A percentile compares a stretch with the other conserved stretches of the same genome.
Evolutionary conservation across 2,329 filamentous ascomycete genomes (phyloP).

Genomic region (Trichoderma gracile): DNA sequence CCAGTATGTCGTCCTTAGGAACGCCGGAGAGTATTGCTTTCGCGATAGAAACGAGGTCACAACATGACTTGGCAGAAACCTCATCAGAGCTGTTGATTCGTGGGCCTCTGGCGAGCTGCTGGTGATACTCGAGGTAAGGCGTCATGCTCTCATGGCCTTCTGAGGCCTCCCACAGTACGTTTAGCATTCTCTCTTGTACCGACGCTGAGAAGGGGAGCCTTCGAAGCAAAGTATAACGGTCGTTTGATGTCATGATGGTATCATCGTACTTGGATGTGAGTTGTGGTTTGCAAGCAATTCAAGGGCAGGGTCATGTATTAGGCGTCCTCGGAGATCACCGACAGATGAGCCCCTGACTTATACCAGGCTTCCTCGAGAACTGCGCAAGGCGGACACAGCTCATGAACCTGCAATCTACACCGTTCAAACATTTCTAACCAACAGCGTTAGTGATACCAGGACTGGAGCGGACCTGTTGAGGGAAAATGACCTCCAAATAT

Average conservation of each 20-base stretch:
- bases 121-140: conserved; percentile 12
- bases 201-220: neutral
- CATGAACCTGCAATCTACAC: too few species aligned
- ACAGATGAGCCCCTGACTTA: neutral
- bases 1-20: neutral
- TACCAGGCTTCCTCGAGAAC: neutral
- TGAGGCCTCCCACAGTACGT: conserved; percentile 13
- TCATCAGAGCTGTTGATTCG: neutral
- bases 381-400: neutral
- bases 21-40: neutral
- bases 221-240: neutral
- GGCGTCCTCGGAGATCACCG: neutral
- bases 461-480: too few species aligned
- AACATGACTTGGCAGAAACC: neutral
- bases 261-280: too few species aligned
- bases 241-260: neutral
- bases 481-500: too few species aligned
- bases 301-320: too few species aligned
- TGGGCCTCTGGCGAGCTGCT: neutral
- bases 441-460: too few species aligned
- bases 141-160: neutral
- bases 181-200: conserved; percentile 4
- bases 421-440: too few species aligned
- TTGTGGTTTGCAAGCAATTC: neutral
- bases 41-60: neutral